Base-by-base conservation (phyloP, 495 filamentous ascomycete genomes). In the Neurospora sp. region DNA sequence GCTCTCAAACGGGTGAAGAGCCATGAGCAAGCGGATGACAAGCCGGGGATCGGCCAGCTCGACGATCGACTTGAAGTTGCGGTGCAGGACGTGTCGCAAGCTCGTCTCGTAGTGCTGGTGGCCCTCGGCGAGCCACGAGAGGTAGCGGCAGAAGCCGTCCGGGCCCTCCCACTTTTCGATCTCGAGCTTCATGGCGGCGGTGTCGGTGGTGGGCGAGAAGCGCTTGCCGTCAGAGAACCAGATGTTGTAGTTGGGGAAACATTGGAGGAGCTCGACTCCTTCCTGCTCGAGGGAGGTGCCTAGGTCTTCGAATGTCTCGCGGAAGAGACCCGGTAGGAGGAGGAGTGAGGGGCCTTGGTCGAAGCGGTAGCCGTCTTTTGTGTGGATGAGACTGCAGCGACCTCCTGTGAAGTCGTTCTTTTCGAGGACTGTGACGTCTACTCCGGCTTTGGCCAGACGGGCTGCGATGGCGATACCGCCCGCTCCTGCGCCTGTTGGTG, bases 341-440 rank as follows among this genome's bases (percentile, higher is more conserved):
- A 93, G 85, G 5, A 92, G 84, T 0, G 89, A 91, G 0, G 90
- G 90, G 0, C 90, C 90, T 83, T 91, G 89, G 77, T 92, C 90
- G 81, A 92, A 92, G 31, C 90, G 86, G 75, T 88, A 88, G 9
- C 73, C 73, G 39, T 85, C 88, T 70, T 85, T 79, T 71, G 86
- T 80, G 35, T 81, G 77, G 61, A 91, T 80, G 37, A 92, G 76
- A 37, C 85, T 88, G 78, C 90, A 92, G 48, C 90, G 80, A 0
- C 90, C 90, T 53, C 90, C 90, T 0, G 88, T 87, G 79, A 89
- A 90, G 37, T 77, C 78, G 78, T 92, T 90, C 82, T 91, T 91
- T 77, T 92, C 90, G 10, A 91, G 76, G 9, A 92, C 88, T 0
- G 89, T 91, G 12, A 92, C 90, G 20, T 82, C 73, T 73, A 90